Conservation (phyloP, 2,329 filamentous ascomycete genomes). For the Didymella lethalis region DNA sequence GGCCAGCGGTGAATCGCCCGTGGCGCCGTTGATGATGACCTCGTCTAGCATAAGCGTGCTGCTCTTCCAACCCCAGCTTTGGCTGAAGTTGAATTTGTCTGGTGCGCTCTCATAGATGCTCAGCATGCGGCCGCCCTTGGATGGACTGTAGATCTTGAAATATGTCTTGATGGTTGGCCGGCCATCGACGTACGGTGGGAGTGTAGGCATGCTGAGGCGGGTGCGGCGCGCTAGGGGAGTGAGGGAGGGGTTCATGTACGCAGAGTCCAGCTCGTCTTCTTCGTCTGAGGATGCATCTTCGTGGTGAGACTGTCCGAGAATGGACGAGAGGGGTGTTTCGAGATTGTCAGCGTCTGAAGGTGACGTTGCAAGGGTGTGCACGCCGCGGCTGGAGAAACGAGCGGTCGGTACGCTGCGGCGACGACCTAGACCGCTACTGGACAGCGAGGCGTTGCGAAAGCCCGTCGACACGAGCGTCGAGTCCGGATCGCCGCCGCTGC, state of each 20-base stretch:
- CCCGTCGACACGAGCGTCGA: slow-evolving; percentile 42
- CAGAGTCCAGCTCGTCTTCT: slow-evolving; percentile 33
- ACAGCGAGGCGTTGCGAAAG: slow-evolving; percentile 33
- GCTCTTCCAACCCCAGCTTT: slow-evolving; percentile 69
- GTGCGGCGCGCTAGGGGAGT: slow-evolving; percentile 30
- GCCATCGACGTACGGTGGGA: slow-evolving; percentile 63
- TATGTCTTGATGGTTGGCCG: slow-evolving; percentile 67
- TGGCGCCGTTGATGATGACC: slow-evolving; percentile 28
- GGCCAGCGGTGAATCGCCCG: slow-evolving; percentile 17
- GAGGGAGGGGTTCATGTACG: slow-evolving; percentile 41
- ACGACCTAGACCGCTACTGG: slow-evolving; percentile 28
- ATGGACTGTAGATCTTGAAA: slow-evolving; percentile 68
- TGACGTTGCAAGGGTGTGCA: slow-evolving; percentile 26
- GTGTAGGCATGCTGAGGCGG: slow-evolving; percentile 46
- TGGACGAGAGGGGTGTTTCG: slow-evolving; percentile 33
- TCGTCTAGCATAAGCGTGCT: slow-evolving; percentile 66
- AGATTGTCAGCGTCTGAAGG: slow-evolving; percentile 24
- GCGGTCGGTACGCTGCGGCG: slow-evolving; percentile 29
- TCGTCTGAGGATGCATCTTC: slow-evolving; percentile 40
- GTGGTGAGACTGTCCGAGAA: slow-evolving; percentile 29
- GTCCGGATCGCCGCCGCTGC: slow-evolving; percentile 57
- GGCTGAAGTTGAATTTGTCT: slow-evolving; percentile 66
- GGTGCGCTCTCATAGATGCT: slow-evolving; percentile 67
- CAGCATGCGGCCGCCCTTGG: slow-evolving; percentile 64
- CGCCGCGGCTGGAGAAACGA: slow-evolving; percentile 26